Evolutionary conservation across 139 green algal genomes (phyloP).

Genomic region (Auxenochlorella pyrenoidosa): DNA sequence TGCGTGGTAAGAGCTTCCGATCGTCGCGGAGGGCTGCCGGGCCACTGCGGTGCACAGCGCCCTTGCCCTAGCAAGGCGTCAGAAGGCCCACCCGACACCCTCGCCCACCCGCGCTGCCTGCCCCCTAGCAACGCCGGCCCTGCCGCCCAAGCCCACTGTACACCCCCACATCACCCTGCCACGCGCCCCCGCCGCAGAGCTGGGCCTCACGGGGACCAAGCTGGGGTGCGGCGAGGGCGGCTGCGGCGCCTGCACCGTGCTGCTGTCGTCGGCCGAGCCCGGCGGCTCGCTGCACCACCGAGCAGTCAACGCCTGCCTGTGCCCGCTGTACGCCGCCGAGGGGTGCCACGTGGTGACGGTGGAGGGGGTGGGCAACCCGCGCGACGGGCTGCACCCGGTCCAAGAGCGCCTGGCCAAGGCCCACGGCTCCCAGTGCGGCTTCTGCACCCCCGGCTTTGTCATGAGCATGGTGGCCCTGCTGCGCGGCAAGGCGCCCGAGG

Average conservation of each 20-base stretch:
- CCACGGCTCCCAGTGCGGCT: slow-evolving; percentile 97
- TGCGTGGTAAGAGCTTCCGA: slow-evolving; percentile 71
- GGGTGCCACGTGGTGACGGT: slow-evolving; percentile 92
- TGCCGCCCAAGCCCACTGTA: neutral
- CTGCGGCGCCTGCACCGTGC: slow-evolving; percentile 96
- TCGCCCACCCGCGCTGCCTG: neutral
- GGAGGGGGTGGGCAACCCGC: slow-evolving; percentile 82
- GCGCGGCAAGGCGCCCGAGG: slow-evolving; percentile 51
- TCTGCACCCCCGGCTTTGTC: slow-evolving; percentile 98
- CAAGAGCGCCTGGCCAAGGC: slow-evolving; percentile 87
- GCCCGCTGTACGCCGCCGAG: slow-evolving; percentile 92
- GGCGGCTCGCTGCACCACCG: slow-evolving; percentile 69
- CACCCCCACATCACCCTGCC: neutral
- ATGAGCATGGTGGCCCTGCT: slow-evolving; percentile 98
- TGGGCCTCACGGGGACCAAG: slow-evolving; percentile 91
- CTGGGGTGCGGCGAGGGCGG: slow-evolving; percentile 96
- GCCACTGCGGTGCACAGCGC: too few relatives aligned
- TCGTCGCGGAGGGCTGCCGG: too few relatives aligned
- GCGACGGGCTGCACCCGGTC: slow-evolving; percentile 91
- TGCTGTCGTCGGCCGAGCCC: slow-evolving; percentile 82
- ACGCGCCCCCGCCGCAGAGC: slow-evolving; percentile 55
- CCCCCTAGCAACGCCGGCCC: neutral
- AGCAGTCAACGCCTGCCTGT: slow-evolving; percentile 95
- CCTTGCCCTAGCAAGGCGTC: neutral
- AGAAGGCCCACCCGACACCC: neutral